These are phyloP conservation scores for Parascedosporium putredinis DNA, from an alignment of 2,329 filamentous ascomycete genomes.

Conservation along the genomic window DNA sequence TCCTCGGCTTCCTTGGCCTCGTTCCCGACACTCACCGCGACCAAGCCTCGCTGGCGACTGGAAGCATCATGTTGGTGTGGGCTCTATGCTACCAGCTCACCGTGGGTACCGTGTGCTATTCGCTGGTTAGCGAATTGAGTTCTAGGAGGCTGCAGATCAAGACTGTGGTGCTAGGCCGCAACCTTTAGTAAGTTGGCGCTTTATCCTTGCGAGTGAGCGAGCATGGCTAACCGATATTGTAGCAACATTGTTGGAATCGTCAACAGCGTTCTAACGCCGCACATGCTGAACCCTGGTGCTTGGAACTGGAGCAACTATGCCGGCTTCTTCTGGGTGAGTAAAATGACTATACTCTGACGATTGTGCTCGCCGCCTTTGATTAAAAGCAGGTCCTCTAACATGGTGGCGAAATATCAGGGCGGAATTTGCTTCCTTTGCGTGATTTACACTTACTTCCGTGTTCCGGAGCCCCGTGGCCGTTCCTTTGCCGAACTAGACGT, in stretches of 20 bases:
- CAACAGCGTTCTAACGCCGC: conserved; percentile 21
- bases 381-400: too few relatives aligned
- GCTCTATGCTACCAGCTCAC: conserved; percentile 4
- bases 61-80: conserved; percentile 61
- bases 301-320: conserved; percentile 25
- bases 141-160: conserved; percentile 55
- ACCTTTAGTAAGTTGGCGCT: conserved; percentile 57
- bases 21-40: conserved; percentile 50
- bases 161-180: conserved; percentile 52
- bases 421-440: conserved; percentile 39
- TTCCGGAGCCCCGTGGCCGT: conserved; percentile 54
- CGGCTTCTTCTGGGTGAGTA: conserved; percentile 29
- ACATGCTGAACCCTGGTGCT: conserved; percentile 23
- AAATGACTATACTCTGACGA: too few relatives aligned
- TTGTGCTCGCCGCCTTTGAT: too few relatives aligned
- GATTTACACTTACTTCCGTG: conserved; percentile 38
- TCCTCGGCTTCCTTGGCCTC: conserved; percentile 50
- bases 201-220: conserved; percentile 29
- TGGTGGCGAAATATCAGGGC: neutral
- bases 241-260: conserved; percentile 24
- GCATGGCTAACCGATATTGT: neutral
- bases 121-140: conserved; percentile 74
- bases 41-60: conserved; percentile 62
- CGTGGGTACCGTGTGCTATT: conserved; percentile 61
- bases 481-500: conserved; percentile 81